Evolutionary conservation across 2,329 filamentous ascomycete species (phyloP), one percentile per base, ranked within the genome.

Genomic region (Monilinia polystroma): DNA sequence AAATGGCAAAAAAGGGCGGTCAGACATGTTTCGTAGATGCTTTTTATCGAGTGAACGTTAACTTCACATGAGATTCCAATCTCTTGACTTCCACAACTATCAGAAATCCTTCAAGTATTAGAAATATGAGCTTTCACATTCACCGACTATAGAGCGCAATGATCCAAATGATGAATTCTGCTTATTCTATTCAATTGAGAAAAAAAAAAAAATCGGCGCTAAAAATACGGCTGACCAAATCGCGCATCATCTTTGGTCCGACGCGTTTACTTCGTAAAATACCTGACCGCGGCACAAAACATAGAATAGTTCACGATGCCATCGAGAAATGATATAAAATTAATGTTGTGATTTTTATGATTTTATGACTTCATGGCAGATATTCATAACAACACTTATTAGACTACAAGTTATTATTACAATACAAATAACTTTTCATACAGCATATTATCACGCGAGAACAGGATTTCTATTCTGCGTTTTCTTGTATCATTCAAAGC

Each of bases 281-380:
- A n/a, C 12, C 23, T 51, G 47, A 51, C 47, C n/a, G 20, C 10
- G 4, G 29, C 38, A 11, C 38, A 41, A 60, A 14, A 18, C 58
- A 60, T 60, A 26, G 38, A 60, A 51, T 51, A 60, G 49, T 54
- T 20, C 47, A 51, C n/a, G 45, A 41, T 51, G 45, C 32, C 45
- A 62, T 51, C 51, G 58, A 38, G 14, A 52, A 38, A 38, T 38
- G n/a, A 51, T 62, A 38, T 51, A 62, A 51, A 26, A 51, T 62
- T 51, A 23, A 38, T 20, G 23, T 62, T 38, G 51, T 51, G 32
- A 26, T 51, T 62, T 51, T 62, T 62, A 62, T 62, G 58, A 62
- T 14, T 49, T 62, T 26, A 62, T 49, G 45, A 51, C 12, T 52
- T 16, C 12, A 16, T 14, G 49, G 49, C 49, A 20, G 49, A 52